Base-by-base conservation (phyloP, 768 basidiomycete species). In the Hebeloma cylindrosporum region DNA sequence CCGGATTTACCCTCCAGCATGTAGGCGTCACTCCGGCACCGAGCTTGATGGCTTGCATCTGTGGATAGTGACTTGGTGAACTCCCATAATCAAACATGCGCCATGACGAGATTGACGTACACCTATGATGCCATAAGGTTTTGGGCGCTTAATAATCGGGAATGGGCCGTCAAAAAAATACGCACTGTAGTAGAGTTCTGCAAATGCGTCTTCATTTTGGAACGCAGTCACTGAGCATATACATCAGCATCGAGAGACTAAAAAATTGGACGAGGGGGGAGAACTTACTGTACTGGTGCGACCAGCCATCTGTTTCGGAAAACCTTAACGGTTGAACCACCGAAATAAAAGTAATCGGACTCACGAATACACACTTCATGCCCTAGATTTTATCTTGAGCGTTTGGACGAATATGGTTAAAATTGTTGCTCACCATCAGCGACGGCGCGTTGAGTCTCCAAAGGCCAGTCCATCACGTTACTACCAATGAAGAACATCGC, bases 151-250 rank as follows among this genome's bases (percentile, higher is more conserved):
- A 29, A 28, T 5, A 43, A 20, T 13, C 7, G 20, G n/a, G 10
- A 7, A 13, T 2, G 5, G 34, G 25, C n/a, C 22, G n/a, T 10
- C 2, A 10, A n/a, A 7, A 21, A 18, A 17, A 3, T 8, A 62
- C 78, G 26, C 51, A 77, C 79, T 80, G 64, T 88, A 92, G 47
- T 83, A 88, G 13, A 92, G 69, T 61, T 91, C 88, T 3, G 87
- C 87, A 45, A 89, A 87, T 3, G 79, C 83, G 49, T 83, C 67
- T 52, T 78, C 67, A 57, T 81, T 89, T 7, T 72, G 63, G 30
- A 84, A 68, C 2, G 78, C 57, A 0, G 84, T 84, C 78, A 75
- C 80, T 81, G 44, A 14, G 22, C 38, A 8, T 10, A 22, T 35
- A 23, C 36, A 17, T 38, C 20, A 21, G 27, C 44, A 18, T 51